Conservation (phyloP, 176 grass and related monocot species). For the Chloris gayana region DNA sequence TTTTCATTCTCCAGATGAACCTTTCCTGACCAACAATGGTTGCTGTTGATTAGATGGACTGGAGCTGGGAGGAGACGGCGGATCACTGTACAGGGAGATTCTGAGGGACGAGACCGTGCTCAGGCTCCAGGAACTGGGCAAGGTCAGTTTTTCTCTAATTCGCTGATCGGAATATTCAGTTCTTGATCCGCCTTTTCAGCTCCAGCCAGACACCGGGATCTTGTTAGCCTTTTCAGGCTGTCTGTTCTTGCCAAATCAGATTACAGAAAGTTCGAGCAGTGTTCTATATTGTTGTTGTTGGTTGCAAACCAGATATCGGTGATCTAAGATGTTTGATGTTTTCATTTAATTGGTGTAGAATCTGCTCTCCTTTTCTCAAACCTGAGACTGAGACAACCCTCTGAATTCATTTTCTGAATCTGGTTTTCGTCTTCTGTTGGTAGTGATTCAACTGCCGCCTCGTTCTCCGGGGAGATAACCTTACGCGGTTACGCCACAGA, state of each 20-base stretch:
- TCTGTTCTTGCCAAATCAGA: not conserved
- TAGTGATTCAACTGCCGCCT: conserved; percentile 2
- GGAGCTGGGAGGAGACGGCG: conserved; percentile 49
- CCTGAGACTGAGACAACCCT: not conserved
- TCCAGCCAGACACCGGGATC: not conserved
- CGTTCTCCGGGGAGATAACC: conserved; percentile 25
- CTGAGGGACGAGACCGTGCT: conserved; percentile 71
- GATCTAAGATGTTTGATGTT: too few relatives aligned
- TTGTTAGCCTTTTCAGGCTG: not conserved
- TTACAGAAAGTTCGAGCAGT: not conserved
- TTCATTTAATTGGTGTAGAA: not conserved
- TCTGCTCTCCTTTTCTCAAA: not conserved
- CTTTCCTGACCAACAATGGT: conserved; percentile 2
- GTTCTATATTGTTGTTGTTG: too few relatives aligned
- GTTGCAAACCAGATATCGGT: not conserved
- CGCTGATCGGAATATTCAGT: not conserved
- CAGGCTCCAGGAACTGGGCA: conserved; percentile 70
- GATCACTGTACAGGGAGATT: conserved; percentile 53
- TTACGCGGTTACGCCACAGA: not conserved
- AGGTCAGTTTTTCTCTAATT: conserved; percentile 37
- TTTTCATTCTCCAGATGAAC: not conserved
- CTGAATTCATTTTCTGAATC: too few relatives aligned
- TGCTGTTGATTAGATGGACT: conserved; percentile 1
- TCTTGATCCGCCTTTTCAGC: conserved; percentile 33
- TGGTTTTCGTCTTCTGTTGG: too few relatives aligned